Percentiles rank a stretch among this genome's conserved stretches.
Evolutionary conservation across 2,329 filamentous ascomycete species (phyloP).

Genomic region (Trichoderma endophyticum): DNA sequence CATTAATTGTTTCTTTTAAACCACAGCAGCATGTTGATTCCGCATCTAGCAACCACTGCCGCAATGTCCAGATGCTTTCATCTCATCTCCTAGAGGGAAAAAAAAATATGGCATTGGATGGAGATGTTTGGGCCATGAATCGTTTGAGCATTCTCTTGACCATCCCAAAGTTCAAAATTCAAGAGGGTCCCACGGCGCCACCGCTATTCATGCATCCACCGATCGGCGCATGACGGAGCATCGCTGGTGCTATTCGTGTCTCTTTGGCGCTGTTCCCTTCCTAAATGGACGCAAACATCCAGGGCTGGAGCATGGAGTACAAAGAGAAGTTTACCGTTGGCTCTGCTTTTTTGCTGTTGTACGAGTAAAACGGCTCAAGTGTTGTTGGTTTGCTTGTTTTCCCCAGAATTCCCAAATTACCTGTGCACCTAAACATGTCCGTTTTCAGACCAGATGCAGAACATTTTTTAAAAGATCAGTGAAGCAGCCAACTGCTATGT

Average conservation of each 20-base stretch:
- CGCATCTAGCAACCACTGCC: background rate
- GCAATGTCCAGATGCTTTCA: background rate
- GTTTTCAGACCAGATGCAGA: background rate
- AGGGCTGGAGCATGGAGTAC: background rate
- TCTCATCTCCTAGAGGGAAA: background rate
- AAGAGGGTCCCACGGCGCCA: background rate
- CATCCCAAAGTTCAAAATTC: background rate
- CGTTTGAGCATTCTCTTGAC: background rate
- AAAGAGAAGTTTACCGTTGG: background rate
- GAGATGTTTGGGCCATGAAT: background rate
- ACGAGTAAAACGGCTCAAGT: background rate
- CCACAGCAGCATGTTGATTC: background rate
- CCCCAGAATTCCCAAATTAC: background rate
- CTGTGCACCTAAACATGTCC: background rate
- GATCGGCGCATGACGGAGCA: background rate
- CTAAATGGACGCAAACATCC: slow-evolving; percentile 3
- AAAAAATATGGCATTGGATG: background rate
- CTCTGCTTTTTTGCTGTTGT: background rate
- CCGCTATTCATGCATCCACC: background rate
- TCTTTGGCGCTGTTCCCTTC: background rate
- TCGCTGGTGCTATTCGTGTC: background rate
- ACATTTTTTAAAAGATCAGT: background rate
- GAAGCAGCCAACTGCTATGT: background rate
- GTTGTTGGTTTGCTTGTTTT: background rate
- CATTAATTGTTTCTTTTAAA: background rate